A percentile compares a stretch with the other conserved stretches of the same genome.
phyloP scores from a whole-genome alignment of 805 yeast genomes.

The Jamesozyma lodderae region DNA sequence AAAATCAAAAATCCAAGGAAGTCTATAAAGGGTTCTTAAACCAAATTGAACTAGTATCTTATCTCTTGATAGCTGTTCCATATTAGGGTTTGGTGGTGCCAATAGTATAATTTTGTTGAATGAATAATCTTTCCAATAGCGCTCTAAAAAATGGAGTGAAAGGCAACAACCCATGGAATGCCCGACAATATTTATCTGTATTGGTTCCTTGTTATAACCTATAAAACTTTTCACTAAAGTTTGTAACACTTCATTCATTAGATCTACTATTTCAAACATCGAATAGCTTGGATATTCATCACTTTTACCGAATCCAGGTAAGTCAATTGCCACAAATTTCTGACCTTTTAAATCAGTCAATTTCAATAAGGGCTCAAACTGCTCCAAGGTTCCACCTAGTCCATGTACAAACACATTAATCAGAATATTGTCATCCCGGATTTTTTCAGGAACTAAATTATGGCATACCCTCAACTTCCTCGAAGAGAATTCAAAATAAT shows the following conservation, averaged over 20 bases:
- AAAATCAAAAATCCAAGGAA: constrained; percentile 23
- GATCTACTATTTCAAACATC: constrained; percentile 11
- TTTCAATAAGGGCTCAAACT: constrained; percentile 61
- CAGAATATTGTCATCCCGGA: constrained; percentile 21
- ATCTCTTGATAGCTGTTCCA: constrained; percentile 12
- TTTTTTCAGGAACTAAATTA: constrained; percentile 9
- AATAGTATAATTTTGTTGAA: constrained; percentile 32
- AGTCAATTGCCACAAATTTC: constrained; percentile 61
- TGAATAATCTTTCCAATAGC: constrained; percentile 15
- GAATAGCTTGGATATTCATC: constrained; percentile 15
- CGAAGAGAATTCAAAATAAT: constrained; percentile 3
- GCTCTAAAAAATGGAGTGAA: constrained; percentile 36
- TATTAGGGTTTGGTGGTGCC: constrained; percentile 38
- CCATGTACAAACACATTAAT: constrained; percentile 72
- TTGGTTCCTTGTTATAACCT: not conserved
- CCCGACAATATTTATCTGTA: constrained; percentile 33
- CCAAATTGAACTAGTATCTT: constrained; percentile 10
- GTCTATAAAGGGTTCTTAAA: constrained; percentile 10
- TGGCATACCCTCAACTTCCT: constrained; percentile 19
- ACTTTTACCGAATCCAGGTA: constrained; percentile 79
- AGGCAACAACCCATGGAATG: constrained; percentile 70
- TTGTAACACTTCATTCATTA: constrained; percentile 3
- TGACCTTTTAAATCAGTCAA: constrained; percentile 53
- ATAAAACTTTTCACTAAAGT: not conserved
- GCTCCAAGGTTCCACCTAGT: constrained; percentile 81